Percentiles rank a stretch among this genome's conserved stretches.
These are phyloP conservation scores for Auricularia cornea DNA, from an alignment of 768 basidiomycete species.

Conservation along the genomic window DNA sequence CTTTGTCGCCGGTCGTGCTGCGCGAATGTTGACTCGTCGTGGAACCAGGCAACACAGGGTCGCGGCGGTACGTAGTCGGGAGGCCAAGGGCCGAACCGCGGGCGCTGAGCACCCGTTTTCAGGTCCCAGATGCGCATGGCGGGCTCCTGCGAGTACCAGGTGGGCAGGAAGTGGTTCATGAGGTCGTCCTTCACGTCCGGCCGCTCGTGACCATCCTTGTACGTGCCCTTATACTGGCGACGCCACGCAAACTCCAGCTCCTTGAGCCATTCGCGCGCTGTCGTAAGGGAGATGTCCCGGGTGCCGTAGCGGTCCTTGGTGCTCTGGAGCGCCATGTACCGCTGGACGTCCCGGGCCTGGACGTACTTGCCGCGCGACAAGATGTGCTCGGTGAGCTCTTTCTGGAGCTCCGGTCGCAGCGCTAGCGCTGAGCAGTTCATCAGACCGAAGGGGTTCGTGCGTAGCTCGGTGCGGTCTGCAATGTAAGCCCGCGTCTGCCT, in stretches of 20 bases:
- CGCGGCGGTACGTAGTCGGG: not conserved
- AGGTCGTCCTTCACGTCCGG: slow-evolving; percentile 29
- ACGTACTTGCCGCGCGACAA: slow-evolving; percentile 19
- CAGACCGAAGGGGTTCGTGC: too few relatives aligned
- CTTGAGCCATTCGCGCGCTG: slow-evolving; percentile 31
- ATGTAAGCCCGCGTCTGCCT: too few relatives aligned
- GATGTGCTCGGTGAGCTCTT: slow-evolving; percentile 17
- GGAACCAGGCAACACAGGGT: slow-evolving; percentile 8
- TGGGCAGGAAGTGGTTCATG: slow-evolving; percentile 17
- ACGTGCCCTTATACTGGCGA: slow-evolving; percentile 26
- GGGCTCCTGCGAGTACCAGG: slow-evolving; percentile 8
- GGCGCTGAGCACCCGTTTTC: not conserved
- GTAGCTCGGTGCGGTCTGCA: too few relatives aligned
- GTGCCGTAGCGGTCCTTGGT: slow-evolving; percentile 10
- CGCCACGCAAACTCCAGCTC: slow-evolving; percentile 26
- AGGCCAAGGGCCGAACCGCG: slow-evolving; percentile 8
- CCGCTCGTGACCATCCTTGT: slow-evolving; percentile 29
- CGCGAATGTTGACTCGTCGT: slow-evolving; percentile 36
- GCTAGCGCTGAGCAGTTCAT: too few relatives aligned
- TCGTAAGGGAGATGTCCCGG: slow-evolving; percentile 16
- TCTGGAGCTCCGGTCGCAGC: slow-evolving; percentile 14
- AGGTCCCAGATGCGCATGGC: slow-evolving; percentile 1
- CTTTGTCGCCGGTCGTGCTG: slow-evolving; percentile 24
- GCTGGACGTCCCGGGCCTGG: slow-evolving; percentile 9
- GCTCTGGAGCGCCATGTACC: slow-evolving; percentile 9